Conservation (phyloP, 352 stramenopile genomes). For the Elongisporangium undulatum region DNA sequence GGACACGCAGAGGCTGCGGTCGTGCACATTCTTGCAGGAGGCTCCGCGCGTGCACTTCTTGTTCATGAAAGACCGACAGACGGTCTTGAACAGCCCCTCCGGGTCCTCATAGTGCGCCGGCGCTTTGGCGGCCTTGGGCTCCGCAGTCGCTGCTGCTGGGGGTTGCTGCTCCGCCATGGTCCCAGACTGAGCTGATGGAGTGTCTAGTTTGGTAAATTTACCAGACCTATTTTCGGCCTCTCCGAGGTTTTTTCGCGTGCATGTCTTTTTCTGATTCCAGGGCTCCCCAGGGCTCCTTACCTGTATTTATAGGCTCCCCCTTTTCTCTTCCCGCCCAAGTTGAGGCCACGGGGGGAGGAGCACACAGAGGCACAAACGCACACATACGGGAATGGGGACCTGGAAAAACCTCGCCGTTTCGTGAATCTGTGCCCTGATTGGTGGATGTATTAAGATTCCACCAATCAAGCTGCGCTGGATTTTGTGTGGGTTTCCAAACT, state of each 20-base stretch:
- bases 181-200: background rate
- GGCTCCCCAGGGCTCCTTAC: background rate
- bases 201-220: background rate
- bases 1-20: constrained; percentile 36
- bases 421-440: constrained; percentile 16
- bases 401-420: constrained; percentile 22
- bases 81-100: constrained; percentile 50
- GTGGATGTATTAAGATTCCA: constrained; percentile 11
- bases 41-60: constrained; percentile 21
- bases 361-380: background rate
- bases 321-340: background rate
- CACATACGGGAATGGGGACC: background rate
- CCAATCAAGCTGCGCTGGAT: constrained; percentile 19
- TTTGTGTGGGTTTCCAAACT: constrained; percentile 17
- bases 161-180: background rate
- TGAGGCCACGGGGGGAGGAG: background rate
- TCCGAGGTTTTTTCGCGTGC: background rate
- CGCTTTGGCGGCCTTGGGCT: constrained; percentile 2
- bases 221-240: background rate
- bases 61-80: constrained; percentile 54
- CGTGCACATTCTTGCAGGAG: constrained; percentile 48
- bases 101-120: constrained; percentile 43
- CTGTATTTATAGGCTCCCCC: background rate
- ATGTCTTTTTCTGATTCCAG: background rate
- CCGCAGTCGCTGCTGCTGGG: background rate